phyloP scores from a whole-genome alignment of 495 filamentous ascomycete genomes.

The Oidiodendron maius region DNA sequence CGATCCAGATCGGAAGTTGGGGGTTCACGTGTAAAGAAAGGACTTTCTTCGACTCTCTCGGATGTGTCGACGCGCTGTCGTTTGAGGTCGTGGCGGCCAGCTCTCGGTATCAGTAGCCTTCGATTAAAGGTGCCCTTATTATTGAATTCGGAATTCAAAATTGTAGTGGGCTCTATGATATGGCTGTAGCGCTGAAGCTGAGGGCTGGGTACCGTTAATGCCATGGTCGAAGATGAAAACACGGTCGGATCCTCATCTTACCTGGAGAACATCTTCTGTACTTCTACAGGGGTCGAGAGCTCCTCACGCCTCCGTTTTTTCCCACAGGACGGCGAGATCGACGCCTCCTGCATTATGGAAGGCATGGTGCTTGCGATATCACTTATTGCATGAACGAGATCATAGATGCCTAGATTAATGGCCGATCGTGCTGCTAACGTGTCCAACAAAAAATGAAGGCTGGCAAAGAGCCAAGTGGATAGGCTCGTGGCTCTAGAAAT shows the following conservation, averaged over 20 bases:
- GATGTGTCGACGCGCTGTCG: background rate
- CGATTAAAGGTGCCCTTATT: background rate
- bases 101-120: background rate
- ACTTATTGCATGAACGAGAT: background rate
- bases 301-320: slow-evolving; percentile 18
- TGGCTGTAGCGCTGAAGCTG: background rate
- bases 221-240: background rate
- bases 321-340: slow-evolving; percentile 1
- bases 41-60: background rate
- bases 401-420: background rate
- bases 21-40: background rate
- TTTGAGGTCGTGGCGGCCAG: background rate
- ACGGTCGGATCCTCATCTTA: slow-evolving; percentile 1
- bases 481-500: too few relatives aligned
- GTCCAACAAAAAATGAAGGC: too few relatives aligned
- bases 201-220: too few relatives aligned
- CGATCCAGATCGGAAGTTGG: too few relatives aligned
- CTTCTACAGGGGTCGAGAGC: background rate
- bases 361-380: slow-evolving; percentile 11
- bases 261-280: slow-evolving; percentile 17
- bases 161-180: background rate
- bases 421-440: too few relatives aligned
- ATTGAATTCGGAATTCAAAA: background rate
- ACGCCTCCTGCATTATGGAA: slow-evolving; percentile 14
- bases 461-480: too few relatives aligned